These are phyloP conservation scores for Euphorbia tirucalli DNA, from an alignment of 345 rosid genomes.

Conservation along the genomic window DNA sequence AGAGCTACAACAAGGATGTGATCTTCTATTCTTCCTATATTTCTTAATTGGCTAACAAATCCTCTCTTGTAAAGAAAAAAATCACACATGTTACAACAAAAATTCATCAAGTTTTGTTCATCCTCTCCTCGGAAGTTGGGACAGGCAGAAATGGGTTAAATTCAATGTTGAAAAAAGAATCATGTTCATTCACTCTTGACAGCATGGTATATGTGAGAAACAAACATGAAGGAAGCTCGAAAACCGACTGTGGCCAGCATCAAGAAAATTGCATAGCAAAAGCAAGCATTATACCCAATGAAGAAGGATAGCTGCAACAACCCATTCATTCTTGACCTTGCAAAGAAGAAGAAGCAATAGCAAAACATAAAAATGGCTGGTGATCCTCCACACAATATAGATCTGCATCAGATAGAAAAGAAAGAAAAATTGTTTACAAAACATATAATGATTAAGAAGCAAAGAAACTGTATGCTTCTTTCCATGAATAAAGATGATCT, in stretches of 20 bases:
- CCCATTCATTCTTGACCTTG: slow-evolving; percentile 64
- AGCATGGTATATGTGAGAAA: slow-evolving; percentile 52
- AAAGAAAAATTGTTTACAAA: not conserved
- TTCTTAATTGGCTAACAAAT: no score
- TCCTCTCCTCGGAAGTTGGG: no score
- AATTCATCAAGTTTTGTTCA: not conserved
- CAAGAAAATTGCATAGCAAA: slow-evolving; percentile 72
- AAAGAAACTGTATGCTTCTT: no score
- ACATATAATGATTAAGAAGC: not conserved
- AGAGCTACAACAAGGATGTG: not conserved
- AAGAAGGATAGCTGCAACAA: slow-evolving; percentile 66
- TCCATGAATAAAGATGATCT: no score
- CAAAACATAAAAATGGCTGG: slow-evolving; percentile 65
- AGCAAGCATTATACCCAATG: slow-evolving; percentile 60
- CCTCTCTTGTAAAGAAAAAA: no score
- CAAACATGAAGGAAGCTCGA: slow-evolving; percentile 55
- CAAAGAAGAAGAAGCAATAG: slow-evolving; percentile 60
- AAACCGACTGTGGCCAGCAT: slow-evolving; percentile 68
- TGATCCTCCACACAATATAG: slow-evolving; percentile 62
- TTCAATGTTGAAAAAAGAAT: no score
- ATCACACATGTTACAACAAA: not conserved
- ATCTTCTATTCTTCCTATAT: not conserved
- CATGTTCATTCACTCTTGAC: slow-evolving; percentile 48
- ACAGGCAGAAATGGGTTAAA: no score
- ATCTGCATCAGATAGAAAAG: slow-evolving; percentile 44